Conservation (phyloP, 2,329 filamentous ascomycete genomes). For the Purpureocillium takamizusanense region DNA sequence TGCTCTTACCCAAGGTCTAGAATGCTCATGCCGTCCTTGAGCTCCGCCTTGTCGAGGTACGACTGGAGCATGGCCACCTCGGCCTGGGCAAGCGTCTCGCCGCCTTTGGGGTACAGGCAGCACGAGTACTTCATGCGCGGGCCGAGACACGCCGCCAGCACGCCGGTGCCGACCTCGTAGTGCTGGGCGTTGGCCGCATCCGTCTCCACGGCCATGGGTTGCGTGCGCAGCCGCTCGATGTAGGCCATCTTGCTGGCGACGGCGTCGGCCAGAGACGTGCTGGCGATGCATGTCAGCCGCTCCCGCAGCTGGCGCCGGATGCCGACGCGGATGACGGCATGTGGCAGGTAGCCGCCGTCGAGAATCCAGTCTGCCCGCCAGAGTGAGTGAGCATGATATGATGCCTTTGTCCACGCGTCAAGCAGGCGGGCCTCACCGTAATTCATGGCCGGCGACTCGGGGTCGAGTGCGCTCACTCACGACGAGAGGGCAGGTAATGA, state of each 20-base stretch:
- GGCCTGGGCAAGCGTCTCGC: constrained; percentile 54
- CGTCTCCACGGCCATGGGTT: constrained; percentile 62
- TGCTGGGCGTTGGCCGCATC: constrained; percentile 59
- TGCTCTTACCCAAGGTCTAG: constrained; percentile 49
- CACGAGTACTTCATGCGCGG: constrained; percentile 66
- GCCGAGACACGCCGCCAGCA: constrained; percentile 52
- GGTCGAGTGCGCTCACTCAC: too few species aligned
- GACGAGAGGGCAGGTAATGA: too few species aligned
- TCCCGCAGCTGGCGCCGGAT: constrained; percentile 58
- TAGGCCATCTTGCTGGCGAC: constrained; percentile 56
- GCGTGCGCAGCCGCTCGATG: constrained; percentile 45
- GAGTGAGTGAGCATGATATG: too few species aligned
- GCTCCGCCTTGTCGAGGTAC: constrained; percentile 51
- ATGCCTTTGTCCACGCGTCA: too few species aligned
- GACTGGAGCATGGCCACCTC: constrained; percentile 57
- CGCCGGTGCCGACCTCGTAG: constrained; percentile 62
- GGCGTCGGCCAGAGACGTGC: constrained; percentile 40
- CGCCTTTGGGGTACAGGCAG: constrained; percentile 54
- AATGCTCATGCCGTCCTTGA: constrained; percentile 51
- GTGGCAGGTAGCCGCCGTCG: constrained; percentile 57
- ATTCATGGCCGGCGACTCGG: too few species aligned
- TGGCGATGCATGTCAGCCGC: constrained; percentile 45
- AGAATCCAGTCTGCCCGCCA: constrained; percentile 47
- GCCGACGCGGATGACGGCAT: constrained; percentile 51
- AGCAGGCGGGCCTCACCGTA: constrained; percentile 9